Conservation (phyloP, 2,329 filamentous ascomycete species). For the Epichloe uncinata region DNA sequence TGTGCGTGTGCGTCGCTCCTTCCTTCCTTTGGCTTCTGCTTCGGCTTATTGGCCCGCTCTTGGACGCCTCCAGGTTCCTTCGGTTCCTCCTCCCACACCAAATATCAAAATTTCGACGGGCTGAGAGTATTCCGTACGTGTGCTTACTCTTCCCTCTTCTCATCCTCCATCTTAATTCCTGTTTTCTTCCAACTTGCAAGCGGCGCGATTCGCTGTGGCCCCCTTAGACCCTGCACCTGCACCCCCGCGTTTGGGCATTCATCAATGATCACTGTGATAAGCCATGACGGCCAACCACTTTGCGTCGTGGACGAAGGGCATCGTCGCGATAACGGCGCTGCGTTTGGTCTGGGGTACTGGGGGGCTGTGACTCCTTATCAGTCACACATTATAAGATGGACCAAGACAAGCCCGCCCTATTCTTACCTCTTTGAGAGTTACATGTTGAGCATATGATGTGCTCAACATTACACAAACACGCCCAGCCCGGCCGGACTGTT, state of each 20-base stretch:
- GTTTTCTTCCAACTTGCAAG: too few species aligned
- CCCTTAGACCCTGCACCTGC: too few species aligned
- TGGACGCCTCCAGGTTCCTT: neutral
- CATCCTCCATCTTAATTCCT: neutral
- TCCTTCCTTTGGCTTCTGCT: too few species aligned
- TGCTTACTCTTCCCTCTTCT: neutral
- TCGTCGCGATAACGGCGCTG: neutral
- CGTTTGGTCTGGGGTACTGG: too few species aligned
- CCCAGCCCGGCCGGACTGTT: neutral
- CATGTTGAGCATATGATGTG: too few species aligned
- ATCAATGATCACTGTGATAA: too few species aligned
- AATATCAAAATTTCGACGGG: neutral
- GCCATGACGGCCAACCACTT: neutral
- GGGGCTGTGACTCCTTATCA: neutral
- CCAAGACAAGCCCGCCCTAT: neutral
- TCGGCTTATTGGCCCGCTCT: too few species aligned
- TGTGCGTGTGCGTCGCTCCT: too few species aligned
- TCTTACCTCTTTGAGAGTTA: neutral
- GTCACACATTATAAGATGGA: neutral
- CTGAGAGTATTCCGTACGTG: too few species aligned
- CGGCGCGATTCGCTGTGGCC: too few species aligned
- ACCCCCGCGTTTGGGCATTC: too few species aligned
- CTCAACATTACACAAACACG: neutral
- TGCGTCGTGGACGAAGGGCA: neutral
- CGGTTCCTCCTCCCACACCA: neutral